Evolutionary conservation across 805 yeast genomes (phyloP), one percentile per base, ranked within the genome.

Genomic region (Kluyveromyces dobzhanskii): DNA sequence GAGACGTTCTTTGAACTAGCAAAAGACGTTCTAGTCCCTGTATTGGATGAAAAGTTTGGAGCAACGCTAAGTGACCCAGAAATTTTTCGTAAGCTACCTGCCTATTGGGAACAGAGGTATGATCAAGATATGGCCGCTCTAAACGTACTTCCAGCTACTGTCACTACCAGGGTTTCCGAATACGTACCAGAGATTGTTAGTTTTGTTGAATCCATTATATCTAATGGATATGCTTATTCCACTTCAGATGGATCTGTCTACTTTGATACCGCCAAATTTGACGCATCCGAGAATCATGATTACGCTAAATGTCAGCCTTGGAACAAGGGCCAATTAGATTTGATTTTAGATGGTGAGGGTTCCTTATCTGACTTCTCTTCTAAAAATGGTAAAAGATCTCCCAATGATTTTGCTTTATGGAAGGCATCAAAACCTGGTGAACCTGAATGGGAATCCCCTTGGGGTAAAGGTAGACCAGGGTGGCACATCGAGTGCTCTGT

Each of bases 401-500:
- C 82, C 2, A 82, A 85, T 17, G 98, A 92, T 61, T 92, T 92
- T 64, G 98, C 98, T 1, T 70, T 92, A 26, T 92, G 98, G 98
- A 92, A 92, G 59, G 77, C 88, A 0, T 83, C 95, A 6, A 92
- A 92, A 59, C 90, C 95, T 6, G 98, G 98, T 51, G 98, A 92
- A 65, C 98, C 98, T 17, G 74, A 78, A 35, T 92, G 97, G 97
- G 75, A 71, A 4, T 85, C 96, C 2, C 88, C 90, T 19, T 92
- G 97, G 97, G 98, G 98, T 18, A 70, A 70, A 43, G 98, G 98
- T 38, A 80, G 98, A 61, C 98, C 98, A 11, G 98, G 98, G 3
- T 92, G 98, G 98, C 98, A 92, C 61, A 92, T 92, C 60, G 98
- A 92, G 65, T 92, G 98, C 72, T 87, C 97, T 7, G 98, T 92